phyloP scores from a whole-genome alignment of 768 basidiomycete genomes.

The Exidia glandulosa region DNA sequence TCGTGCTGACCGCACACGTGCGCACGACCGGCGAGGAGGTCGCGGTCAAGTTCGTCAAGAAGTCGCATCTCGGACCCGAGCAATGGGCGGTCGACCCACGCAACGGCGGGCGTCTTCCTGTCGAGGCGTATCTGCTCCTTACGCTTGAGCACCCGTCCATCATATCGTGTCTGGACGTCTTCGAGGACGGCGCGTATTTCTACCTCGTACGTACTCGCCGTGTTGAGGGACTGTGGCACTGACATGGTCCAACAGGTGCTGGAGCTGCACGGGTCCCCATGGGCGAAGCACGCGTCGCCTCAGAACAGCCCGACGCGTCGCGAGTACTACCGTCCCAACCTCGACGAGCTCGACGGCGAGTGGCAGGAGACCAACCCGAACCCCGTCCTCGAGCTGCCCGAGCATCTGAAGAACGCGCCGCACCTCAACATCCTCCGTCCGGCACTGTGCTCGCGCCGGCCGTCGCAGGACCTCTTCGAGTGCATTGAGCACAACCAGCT shows the following conservation, averaged over 20 bases:
- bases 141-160: conserved; percentile 70
- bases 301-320: conserved; percentile 7
- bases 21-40: conserved; percentile 53
- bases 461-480: conserved; percentile 89
- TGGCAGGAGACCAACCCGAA: conserved; percentile 32
- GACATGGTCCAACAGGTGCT: conserved; percentile 46
- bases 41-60: conserved; percentile 92
- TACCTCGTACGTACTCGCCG: conserved; percentile 54
- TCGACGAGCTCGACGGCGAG: conserved; percentile 4
- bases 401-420: conserved; percentile 11
- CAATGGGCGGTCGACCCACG: conserved; percentile 42
- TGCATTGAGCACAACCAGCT: conserved; percentile 86
- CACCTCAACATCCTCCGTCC: conserved; percentile 6
- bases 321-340: background rate
- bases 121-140: conserved; percentile 70
- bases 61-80: conserved; percentile 52
- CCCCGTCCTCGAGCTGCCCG: conserved; percentile 11
- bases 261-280: conserved; percentile 88
- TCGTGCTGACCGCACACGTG: conserved; percentile 80
- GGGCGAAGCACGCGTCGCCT: conserved; percentile 40
- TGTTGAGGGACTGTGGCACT: background rate
- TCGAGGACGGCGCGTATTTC: conserved; percentile 74
- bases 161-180: conserved; percentile 73
- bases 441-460: conserved; percentile 41
- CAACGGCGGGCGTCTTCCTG: conserved; percentile 51